phyloP scores from a whole-genome alignment of 169 alveolate genomes.

The Cryptosporidium sp. region DNA sequence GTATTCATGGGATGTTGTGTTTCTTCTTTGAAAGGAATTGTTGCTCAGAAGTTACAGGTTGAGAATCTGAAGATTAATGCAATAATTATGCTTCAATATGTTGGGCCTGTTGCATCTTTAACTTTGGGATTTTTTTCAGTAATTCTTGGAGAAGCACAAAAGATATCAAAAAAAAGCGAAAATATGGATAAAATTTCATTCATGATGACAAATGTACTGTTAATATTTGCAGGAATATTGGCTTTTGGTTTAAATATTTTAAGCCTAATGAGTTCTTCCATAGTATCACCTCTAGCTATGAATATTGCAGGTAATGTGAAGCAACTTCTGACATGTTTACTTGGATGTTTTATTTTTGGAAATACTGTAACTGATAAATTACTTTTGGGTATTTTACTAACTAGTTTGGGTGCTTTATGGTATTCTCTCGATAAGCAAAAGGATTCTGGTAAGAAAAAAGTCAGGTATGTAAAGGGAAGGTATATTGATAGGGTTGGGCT shows the following conservation, averaged over 20 bases:
- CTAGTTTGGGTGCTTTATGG: slow-evolving; percentile 75
- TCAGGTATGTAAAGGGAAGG: slow-evolving; percentile 34
- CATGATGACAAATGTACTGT: not conserved
- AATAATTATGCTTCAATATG: slow-evolving; percentile 51
- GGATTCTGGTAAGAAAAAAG: slow-evolving; percentile 13
- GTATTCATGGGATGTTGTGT: slow-evolving; percentile 53
- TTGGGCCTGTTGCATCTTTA: slow-evolving; percentile 64
- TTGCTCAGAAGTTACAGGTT: slow-evolving; percentile 66
- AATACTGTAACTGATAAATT: slow-evolving; percentile 39
- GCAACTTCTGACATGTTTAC: slow-evolving; percentile 58
- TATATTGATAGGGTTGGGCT: slow-evolving; percentile 35
- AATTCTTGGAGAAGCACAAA: slow-evolving; percentile 27
- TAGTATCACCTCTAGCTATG: slow-evolving; percentile 68
- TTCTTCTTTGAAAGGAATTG: slow-evolving; percentile 67
- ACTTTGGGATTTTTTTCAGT: slow-evolving; percentile 21
- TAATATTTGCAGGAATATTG: slow-evolving; percentile 37
- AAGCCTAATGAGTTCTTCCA: slow-evolving; percentile 35
- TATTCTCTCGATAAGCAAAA: slow-evolving; percentile 40
- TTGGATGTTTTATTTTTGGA: slow-evolving; percentile 54
- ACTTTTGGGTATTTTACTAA: slow-evolving; percentile 33
- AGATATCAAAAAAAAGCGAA: not conserved
- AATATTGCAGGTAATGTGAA: slow-evolving; percentile 77
- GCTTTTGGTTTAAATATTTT: slow-evolving; percentile 59
- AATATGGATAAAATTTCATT: not conserved
- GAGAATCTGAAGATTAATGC: slow-evolving; percentile 37